Base-by-base conservation (phyloP, 805 yeast species). In the Starmerella sirachaensis region DNA sequence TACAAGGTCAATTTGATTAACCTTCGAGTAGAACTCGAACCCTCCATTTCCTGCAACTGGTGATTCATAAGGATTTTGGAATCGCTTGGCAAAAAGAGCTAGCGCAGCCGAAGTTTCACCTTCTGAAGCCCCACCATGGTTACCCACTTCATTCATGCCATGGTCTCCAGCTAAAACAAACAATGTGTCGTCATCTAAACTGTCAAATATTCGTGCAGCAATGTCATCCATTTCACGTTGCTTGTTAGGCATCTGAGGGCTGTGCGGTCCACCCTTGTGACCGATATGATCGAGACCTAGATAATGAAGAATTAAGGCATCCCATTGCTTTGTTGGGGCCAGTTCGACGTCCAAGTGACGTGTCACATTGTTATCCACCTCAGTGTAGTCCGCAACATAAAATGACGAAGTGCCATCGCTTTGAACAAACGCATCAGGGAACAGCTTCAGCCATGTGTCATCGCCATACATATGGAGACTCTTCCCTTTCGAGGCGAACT, bases 251-350 rank as follows among this genome's bases (percentile, higher is more conserved):
- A 91, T 91, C 48, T 74, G 76, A 0, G 70, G 60, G 9, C 94
- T 83, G 5, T 61, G 51, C 0, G 98, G 88, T 0, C 99, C 99
- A 31, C 94, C 93, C 55, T 85, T 88, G 57, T 91, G 99, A 2
- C 99, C 99, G 51, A 91, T 91, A 56, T 91, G 99, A 55, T 91
- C 99, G 20, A 91, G 63, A 0, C 99, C 99, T 14, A 91, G 62
- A 52, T 88, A 91, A 56, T 91, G 99, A 26, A 91, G 61, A 27
- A 91, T 78, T 44, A 91, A 61, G 5, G 76, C 78, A 54, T 91
- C 95, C 97, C 97, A 91, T 3, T 60, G 46, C 9, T 28, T n/a
- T 6, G n/a, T 6, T 10, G 14, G 4, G 10, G 57, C 50, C 19
- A 88, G 56, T 47, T 83, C 82, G 5, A 55, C 48, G 28, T 72